A percentile compares a stretch with the other conserved stretches of the same genome.
phyloP scores from a whole-genome alignment of 345 rosid species.

The Luvunga scandens region DNA sequence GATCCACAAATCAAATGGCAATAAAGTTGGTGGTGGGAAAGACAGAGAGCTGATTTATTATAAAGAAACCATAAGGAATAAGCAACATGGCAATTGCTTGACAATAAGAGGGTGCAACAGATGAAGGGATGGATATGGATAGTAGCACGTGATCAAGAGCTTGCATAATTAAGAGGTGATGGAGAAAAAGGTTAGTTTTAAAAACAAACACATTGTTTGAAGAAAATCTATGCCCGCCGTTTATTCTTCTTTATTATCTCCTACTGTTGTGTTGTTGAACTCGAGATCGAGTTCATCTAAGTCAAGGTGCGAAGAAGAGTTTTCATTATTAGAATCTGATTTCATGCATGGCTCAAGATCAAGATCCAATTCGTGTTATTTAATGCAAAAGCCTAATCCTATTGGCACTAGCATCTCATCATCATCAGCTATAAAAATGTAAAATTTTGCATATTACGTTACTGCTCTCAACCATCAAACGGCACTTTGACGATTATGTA shows the following conservation, averaged over 20 bases:
- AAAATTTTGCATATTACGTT: too few species aligned
- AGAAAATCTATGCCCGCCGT: constrained; percentile 45
- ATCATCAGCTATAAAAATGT: too few species aligned
- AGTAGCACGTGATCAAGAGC: constrained; percentile 18
- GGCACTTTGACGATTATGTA: too few species aligned
- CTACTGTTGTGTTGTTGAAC: constrained; percentile 33
- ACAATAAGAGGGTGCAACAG: too few species aligned
- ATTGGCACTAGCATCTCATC: constrained; percentile 34
- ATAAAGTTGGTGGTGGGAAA: background rate
- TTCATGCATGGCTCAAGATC: constrained; percentile 35
- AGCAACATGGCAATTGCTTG: background rate
- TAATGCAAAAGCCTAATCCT: constrained; percentile 44
- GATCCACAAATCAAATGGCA: constrained; percentile 49
- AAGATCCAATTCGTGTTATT: constrained; percentile 21
- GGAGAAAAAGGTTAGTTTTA: constrained; percentile 36
- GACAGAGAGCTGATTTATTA: constrained; percentile 25
- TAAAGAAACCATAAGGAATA: constrained; percentile 25
- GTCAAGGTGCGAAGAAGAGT: constrained; percentile 54
- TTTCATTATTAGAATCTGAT: constrained; percentile 83
- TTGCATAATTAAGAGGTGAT: constrained; percentile 44
- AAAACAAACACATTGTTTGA: constrained; percentile 18
- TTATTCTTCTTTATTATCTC: too few species aligned
- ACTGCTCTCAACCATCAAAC: too few species aligned
- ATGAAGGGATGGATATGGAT: constrained; percentile 7
- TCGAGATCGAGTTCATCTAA: constrained; percentile 73